Evolutionary conservation across 257 asterid genomes (phyloP), one percentile per base, ranked within the genome.

Genomic region (Gentiana straminea): DNA sequence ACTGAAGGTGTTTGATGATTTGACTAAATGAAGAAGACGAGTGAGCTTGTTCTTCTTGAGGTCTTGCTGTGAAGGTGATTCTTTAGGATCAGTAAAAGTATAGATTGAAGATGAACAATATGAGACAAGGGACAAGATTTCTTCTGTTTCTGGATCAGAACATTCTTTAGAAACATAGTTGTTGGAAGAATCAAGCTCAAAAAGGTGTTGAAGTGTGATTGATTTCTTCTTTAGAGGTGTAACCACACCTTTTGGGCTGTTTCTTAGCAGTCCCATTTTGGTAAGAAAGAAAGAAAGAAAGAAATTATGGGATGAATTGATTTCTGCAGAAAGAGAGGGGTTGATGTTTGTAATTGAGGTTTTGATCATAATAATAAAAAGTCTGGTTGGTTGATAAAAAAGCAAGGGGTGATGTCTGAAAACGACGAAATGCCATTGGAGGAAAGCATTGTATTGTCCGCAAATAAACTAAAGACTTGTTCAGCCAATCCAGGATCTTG

Each of bases 31-130:
- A 24, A 75, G 75, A 55, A 88, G 83, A 41, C 68, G 77, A 5
- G 75, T 54, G 72, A 87, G 89, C 52, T 80, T 78, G 13, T 69
- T 74, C 37, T 85, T 81, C 76, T 84, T 84, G 66, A 75, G 68
- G 56, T 75, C 81, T 33, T 80, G 88, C 41, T 63, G 84, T 0
- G 77, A 70, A 46, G 86, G 84, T 35, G 81, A 80, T 65, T 84
- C 93, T 0, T 53, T 55, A n/a, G 94, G 84, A 70, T 87, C 82
- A 9, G 74, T 70, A 79, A 77, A 80, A 34, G 86, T 65, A 52
- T 69, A 70, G 4, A 74, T 55, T 63, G 68, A 67, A 44, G 87
- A 76, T 67, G 93, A 87, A 68, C 94, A 87, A 68, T 73, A 72
- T 1, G 84, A 63, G 36, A 82, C 61, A 5, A 88, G 59, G 36